Conservation (phyloP, 208 protist species). For the Phytomonas sp. region DNA sequence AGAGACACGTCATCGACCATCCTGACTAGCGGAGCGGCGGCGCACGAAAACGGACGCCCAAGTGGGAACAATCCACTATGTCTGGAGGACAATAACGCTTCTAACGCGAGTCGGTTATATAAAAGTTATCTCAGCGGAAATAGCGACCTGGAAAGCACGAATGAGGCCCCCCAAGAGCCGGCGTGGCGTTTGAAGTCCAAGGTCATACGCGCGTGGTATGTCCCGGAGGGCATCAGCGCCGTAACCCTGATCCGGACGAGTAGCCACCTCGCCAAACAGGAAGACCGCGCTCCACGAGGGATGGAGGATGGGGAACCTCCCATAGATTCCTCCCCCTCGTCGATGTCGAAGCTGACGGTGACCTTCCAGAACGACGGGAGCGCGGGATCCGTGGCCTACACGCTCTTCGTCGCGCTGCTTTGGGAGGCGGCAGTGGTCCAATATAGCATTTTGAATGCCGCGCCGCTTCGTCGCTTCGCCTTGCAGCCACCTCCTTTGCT, state of each 20-base stretch:
- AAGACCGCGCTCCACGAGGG: neutral
- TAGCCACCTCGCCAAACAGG: neutral
- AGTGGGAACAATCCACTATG: neutral
- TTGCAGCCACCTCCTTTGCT: constrained; percentile 21
- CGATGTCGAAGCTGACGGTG: constrained; percentile 9
- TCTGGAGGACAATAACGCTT: neutral
- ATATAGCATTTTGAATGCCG: constrained; percentile 65
- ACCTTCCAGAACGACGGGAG: neutral
- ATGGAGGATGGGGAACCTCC: constrained; percentile 16
- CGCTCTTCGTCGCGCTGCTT: constrained; percentile 47
- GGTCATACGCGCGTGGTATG: constrained; percentile 31
- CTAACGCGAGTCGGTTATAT: neutral
- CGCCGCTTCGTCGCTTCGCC: constrained; percentile 27
- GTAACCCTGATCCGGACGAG: constrained; percentile 12
- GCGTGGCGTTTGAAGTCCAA: neutral
- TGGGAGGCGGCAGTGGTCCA: constrained; percentile 44
- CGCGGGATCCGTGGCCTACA: neutral
- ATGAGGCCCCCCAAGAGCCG: neutral
- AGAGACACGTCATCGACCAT: neutral
- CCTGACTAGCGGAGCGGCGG: neutral
- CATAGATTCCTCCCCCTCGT: neutral
- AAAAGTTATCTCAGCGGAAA: neutral
- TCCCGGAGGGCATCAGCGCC: constrained; percentile 45
- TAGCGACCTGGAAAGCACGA: neutral
- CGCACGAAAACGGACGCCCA: too few species aligned